Percentiles rank a stretch among this genome's conserved stretches.
These are phyloP conservation scores for Moringa oleifera DNA, from an alignment of 345 rosid genomes.

Conservation along the genomic window DNA sequence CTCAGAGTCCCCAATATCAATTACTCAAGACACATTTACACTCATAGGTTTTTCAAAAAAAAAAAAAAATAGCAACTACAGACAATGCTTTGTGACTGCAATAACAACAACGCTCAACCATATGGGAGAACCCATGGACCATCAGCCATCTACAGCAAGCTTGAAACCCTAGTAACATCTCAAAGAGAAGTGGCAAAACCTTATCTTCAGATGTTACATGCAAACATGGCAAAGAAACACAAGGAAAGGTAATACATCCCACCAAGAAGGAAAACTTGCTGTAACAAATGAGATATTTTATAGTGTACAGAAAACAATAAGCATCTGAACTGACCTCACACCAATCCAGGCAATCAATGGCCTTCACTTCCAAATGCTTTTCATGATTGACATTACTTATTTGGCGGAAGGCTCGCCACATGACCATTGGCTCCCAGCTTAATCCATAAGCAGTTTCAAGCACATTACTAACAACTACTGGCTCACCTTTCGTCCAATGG, in stretches of 20 bases:
- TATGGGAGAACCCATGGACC: not conserved
- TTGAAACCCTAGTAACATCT: not conserved
- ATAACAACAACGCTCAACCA: not conserved
- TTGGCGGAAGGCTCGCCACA: constrained; percentile 73
- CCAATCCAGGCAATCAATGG: constrained; percentile 62
- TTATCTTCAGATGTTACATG: not conserved
- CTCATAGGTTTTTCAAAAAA: no score
- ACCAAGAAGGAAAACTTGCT: not conserved
- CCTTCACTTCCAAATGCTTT: constrained; percentile 34
- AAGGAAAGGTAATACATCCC: not conserved
- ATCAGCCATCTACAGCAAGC: not conserved
- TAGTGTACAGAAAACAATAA: not conserved
- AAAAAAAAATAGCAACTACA: no score
- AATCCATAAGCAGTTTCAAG: constrained; percentile 55
- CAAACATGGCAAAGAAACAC: not conserved
- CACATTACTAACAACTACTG: constrained; percentile 54
- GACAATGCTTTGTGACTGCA: not conserved
- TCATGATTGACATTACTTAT: constrained; percentile 27
- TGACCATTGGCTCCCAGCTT: constrained; percentile 87
- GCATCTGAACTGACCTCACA: constrained; percentile 26
- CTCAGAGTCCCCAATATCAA: no score
- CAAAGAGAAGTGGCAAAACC: not conserved
- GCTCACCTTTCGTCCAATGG: constrained; percentile 81
- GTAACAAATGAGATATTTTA: not conserved
- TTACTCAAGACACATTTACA: no score